Evolutionary conservation across 202 grass and related monocot species (phyloP), one percentile per base, ranked within the genome.

Genomic region (Thinopyrum obtusiflorum): DNA sequence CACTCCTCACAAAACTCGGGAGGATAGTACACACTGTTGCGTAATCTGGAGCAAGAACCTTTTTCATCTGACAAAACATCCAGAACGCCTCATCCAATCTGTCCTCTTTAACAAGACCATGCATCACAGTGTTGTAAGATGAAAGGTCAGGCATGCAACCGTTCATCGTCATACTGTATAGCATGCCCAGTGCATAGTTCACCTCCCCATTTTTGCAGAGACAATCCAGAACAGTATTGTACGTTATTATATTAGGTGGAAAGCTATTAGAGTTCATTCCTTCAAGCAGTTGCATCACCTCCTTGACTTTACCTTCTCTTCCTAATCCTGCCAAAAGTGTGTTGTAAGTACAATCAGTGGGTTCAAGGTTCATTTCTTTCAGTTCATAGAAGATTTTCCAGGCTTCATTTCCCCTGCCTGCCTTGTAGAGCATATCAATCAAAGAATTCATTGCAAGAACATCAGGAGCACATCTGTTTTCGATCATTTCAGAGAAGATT

Each of bases 131-230:
- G 81, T 96, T 98, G 85, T 98, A 98, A 85, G 93, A 98, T 79
- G 94, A 80, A 79, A 88, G 84, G 63, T 98, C 93, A 57, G 96
- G 96, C 67, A 88, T 66, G 62, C 88, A 88, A 59, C 68, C 90
- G 76, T 92, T 89, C 37, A 36, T 81, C 24, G 88, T 89, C 93
- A 98, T 98, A 62, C 67, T 86, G 49, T 94, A 92, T 14, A 98
- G 82, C 83, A 91, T 86, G 44, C 88, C 84, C 71, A 98, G 17
- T 78, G 96, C 93, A 83, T 28, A 67, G 35, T 94, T 90, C 36
- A 94, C 84, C 80, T 91, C 88, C 11, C 96, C 93, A 79, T 98
- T 96, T 96, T 94, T 98, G 81, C 90, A 92, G 51, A 98, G 94
- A 84, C 93, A 96, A 80, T 98, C 90, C 17, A 98, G 83, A 60